Evolutionary conservation across 2,329 filamentous ascomycete species (phyloP).

Genomic region (Fusarium coffeatum): DNA sequence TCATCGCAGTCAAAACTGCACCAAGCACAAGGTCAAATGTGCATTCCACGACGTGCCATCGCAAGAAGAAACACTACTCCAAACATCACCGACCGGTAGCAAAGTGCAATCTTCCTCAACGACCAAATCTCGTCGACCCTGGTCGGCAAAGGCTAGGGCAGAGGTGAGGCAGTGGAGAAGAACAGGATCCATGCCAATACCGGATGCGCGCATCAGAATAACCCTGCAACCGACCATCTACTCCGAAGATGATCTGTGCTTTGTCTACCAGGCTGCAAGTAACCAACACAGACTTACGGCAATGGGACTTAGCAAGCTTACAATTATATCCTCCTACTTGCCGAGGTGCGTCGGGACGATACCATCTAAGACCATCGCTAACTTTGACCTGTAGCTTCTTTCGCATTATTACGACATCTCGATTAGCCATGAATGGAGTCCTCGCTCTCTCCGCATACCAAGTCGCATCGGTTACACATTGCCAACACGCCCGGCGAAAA

Average conservation of each 20-base stretch:
- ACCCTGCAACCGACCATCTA: conserved; percentile 25
- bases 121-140: conserved; percentile 11
- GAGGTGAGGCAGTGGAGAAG: conserved; percentile 35
- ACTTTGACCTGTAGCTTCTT: conserved; percentile 12
- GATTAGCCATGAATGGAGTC: conserved; percentile 27
- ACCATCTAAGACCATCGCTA: not conserved
- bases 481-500: conserved; percentile 24
- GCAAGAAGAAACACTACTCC: conserved; percentile 4
- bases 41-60: conserved; percentile 21
- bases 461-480: conserved; percentile 22
- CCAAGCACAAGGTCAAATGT: conserved; percentile 34
- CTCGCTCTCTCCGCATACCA: conserved; percentile 28
- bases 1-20: conserved; percentile 22
- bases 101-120: not conserved
- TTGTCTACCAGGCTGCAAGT: conserved; percentile 28
- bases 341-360: conserved; percentile 14
- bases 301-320: conserved; percentile 25
- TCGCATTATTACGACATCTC: conserved; percentile 15
- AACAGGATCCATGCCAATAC: conserved; percentile 29
- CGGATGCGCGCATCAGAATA: conserved; percentile 18
- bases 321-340: conserved; percentile 22
- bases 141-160: conserved; percentile 32
- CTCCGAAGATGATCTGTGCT: conserved; percentile 31
- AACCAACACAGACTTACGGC: conserved; percentile 22
- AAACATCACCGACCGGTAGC: not conserved